Conservation (phyloP, 108 stramenopile genomes). For the Conticribra weissflogii region DNA sequence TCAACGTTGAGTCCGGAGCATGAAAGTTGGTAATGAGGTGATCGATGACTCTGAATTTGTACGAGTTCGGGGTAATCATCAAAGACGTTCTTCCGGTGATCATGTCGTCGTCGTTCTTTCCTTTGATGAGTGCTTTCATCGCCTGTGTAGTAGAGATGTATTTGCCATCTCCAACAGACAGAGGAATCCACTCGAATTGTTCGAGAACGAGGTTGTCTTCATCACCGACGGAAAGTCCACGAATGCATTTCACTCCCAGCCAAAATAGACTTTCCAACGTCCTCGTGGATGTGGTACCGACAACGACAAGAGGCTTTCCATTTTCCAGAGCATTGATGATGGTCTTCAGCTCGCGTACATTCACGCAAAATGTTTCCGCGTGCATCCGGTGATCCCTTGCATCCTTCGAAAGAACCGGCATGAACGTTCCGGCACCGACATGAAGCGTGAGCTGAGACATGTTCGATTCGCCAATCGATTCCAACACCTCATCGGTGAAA, state of each 20-base stretch:
- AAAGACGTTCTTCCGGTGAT: constrained; percentile 46
- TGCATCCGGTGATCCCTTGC: constrained; percentile 60
- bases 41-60: constrained; percentile 56
- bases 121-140: constrained; percentile 29
- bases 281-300: constrained; percentile 55
- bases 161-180: constrained; percentile 26
- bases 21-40: constrained; percentile 66
- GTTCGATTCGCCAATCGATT: constrained; percentile 30
- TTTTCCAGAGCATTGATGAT: constrained; percentile 38
- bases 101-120: constrained; percentile 16
- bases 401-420: constrained; percentile 42
- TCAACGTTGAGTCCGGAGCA: constrained; percentile 64
- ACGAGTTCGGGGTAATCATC: constrained; percentile 50
- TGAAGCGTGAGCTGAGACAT: constrained; percentile 47
- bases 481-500: constrained; percentile 50
- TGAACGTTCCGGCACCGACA: constrained; percentile 68
- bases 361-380: constrained; percentile 48
- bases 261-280: constrained; percentile 62
- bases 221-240: constrained; percentile 9
- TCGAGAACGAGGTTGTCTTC: constrained; percentile 28
- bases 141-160: constrained; percentile 25
- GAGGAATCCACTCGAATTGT: constrained; percentile 43
- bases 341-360: constrained; percentile 30
- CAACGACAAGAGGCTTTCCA: constrained; percentile 43
- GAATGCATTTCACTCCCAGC: constrained; percentile 49